Conservation (phyloP, 345 rosid genomes). For the Gynandropsis gynandra region DNA sequence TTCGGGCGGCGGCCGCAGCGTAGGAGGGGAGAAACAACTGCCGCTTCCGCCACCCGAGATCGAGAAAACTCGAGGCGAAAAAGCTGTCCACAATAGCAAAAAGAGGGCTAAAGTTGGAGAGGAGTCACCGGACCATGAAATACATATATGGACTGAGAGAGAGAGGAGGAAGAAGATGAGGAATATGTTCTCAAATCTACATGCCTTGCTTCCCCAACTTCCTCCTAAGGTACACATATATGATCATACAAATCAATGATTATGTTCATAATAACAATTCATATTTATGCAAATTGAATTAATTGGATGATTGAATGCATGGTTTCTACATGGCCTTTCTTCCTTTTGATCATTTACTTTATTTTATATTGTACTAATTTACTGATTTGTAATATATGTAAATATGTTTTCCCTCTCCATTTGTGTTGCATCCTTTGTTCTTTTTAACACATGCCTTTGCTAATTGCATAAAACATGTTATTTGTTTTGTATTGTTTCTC, state of each 20-base stretch:
- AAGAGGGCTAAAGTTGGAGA: constrained; percentile 6
- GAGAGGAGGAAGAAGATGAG: constrained; percentile 84
- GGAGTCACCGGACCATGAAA: constrained; percentile 41
- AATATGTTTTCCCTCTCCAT: no score
- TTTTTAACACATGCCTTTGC: constrained; percentile 2
- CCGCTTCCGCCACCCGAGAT: constrained; percentile 8
- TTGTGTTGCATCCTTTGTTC: no score
- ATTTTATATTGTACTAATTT: no score
- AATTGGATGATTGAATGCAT: no score
- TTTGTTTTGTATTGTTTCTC: neutral
- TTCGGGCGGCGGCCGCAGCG: constrained; percentile 6
- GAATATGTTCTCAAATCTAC: constrained; percentile 58
- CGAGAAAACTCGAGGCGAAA: no score
- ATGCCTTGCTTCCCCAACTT: constrained; percentile 70
- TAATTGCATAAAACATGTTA: neutral
- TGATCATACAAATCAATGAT: neutral
- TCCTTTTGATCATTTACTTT: no score
- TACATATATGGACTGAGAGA: constrained; percentile 71
- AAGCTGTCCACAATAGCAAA: constrained; percentile 1
- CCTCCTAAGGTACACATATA: constrained; percentile 52
- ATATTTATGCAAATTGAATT: no score
- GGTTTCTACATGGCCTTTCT: no score
- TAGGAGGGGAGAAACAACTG: constrained; percentile 2
- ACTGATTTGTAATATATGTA: no score
- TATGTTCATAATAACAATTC: neutral